These are phyloP conservation scores for Rhizopogon vulgaris DNA, from an alignment of 768 basidiomycete genomes.

Conservation along the genomic window DNA sequence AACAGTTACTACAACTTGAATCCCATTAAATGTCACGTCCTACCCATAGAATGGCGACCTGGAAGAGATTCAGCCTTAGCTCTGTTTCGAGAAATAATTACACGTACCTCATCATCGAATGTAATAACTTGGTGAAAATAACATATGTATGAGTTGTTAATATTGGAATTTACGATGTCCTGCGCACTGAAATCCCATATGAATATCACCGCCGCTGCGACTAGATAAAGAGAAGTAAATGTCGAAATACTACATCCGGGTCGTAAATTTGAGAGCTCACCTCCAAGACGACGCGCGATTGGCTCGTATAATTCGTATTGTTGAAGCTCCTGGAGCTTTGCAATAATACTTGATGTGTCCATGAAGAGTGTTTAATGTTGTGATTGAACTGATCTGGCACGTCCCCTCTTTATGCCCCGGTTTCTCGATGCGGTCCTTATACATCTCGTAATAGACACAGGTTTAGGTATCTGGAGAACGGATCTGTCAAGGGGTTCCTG, in stretches of 20 bases:
- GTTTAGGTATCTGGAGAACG: too few species aligned
- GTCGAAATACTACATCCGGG: not conserved
- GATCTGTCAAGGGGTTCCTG: too few species aligned
- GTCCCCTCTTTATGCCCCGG: too few species aligned
- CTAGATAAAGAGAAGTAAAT: not conserved
- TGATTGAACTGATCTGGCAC: too few species aligned
- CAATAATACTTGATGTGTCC: not conserved
- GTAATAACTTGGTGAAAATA: not conserved
- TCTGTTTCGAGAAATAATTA: not conserved
- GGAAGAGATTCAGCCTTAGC: not conserved
- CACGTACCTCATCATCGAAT: not conserved
- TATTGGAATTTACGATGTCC: not conserved
- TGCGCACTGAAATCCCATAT: conserved; percentile 1
- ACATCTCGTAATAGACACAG: too few species aligned
- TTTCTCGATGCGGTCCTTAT: too few species aligned
- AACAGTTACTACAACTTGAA: not conserved
- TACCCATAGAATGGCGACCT: conserved; percentile 3
- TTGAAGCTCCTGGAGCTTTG: not conserved
- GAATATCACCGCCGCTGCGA: not conserved
- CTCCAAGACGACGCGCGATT: not conserved
- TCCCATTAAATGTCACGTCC: not conserved
- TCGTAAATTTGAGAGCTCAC: not conserved
- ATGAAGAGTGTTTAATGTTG: not conserved
- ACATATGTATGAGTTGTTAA: not conserved
- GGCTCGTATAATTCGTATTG: not conserved